A percentile compares a stretch with the other conserved stretches of the same genome.
These are phyloP conservation scores for Suhomyces pyralidae DNA, from an alignment of 805 yeast species.

Conservation along the genomic window DNA sequence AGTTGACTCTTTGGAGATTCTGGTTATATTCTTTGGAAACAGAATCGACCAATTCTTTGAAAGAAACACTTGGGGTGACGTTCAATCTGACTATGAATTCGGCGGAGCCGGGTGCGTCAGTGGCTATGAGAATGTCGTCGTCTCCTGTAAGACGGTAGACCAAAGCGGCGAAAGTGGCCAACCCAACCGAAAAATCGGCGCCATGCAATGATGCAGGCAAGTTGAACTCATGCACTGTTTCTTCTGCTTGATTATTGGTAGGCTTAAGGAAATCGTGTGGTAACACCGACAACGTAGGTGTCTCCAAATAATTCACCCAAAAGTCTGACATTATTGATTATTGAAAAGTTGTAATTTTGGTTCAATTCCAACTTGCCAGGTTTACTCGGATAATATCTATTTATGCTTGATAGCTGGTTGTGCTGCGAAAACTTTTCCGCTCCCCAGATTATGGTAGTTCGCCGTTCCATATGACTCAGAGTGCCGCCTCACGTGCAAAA, in stretches of 20 bases:
- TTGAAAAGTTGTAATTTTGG: not conserved
- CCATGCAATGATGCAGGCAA: slow-evolving; percentile 11
- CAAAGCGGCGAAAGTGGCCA: slow-evolving; percentile 67
- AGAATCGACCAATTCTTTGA: slow-evolving; percentile 48
- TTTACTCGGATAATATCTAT: not conserved
- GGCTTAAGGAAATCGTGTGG: slow-evolving; percentile 89
- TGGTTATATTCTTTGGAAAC: slow-evolving; percentile 42
- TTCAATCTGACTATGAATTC: slow-evolving; percentile 63
- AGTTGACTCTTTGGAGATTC: slow-evolving; percentile 37
- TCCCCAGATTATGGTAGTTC: not conserved
- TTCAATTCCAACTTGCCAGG: not conserved
- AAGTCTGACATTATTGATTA: slow-evolving; percentile 20
- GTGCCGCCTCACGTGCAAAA: slow-evolving; percentile 3
- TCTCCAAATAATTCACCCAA: slow-evolving; percentile 68
- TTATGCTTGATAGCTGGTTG: not conserved
- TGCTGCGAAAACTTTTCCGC: slow-evolving; percentile 1
- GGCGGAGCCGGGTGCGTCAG: slow-evolving; percentile 42
- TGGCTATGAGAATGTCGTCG: slow-evolving; percentile 88
- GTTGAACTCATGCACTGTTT: slow-evolving; percentile 47
- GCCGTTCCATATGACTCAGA: slow-evolving; percentile 3
- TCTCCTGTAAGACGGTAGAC: slow-evolving; percentile 86
- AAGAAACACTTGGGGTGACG: slow-evolving; percentile 53
- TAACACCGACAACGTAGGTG: slow-evolving; percentile 80
- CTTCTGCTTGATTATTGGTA: slow-evolving; percentile 60
- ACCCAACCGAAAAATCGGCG: slow-evolving; percentile 45